Conservation (phyloP, 345 rosid species). For the Conringia planisiliqua region DNA sequence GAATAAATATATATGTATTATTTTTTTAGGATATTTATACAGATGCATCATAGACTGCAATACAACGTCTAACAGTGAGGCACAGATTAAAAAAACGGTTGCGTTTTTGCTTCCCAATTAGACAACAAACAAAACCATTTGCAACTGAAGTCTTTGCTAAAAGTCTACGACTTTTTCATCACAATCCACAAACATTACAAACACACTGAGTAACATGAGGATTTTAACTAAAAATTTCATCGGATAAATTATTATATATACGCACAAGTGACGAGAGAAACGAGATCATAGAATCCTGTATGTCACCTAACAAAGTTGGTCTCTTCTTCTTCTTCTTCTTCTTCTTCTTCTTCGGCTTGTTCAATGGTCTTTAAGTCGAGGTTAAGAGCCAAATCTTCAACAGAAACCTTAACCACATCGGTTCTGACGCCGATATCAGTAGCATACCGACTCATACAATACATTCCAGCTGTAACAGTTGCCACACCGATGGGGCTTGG, state of each 20-base stretch:
- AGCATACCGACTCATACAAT: slow-evolving; percentile 89
- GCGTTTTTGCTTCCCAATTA: neutral
- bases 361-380: slow-evolving; percentile 39
- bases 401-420: slow-evolving; percentile 87
- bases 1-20: neutral
- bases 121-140: too few relatives aligned
- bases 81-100: too few relatives aligned
- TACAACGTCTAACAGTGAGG: neutral
- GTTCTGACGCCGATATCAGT: slow-evolving; percentile 85
- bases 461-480: slow-evolving; percentile 92
- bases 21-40: neutral
- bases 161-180: neutral
- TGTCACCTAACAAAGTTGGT: slow-evolving; percentile 24
- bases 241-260: neutral
- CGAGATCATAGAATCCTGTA: neutral
- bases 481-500: slow-evolving; percentile 94
- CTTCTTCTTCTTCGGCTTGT: slow-evolving; percentile 27
- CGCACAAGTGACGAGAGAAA: neutral
- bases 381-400: slow-evolving; percentile 60
- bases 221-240: neutral
- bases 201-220: neutral
- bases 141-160: neutral
- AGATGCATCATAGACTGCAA: neutral
- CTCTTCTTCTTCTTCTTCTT: neutral
- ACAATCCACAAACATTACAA: neutral